Evolutionary conservation across 768 basidiomycete species (phyloP), one percentile per base, ranked within the genome.

Genomic region (Pisolithus tinctorius): DNA sequence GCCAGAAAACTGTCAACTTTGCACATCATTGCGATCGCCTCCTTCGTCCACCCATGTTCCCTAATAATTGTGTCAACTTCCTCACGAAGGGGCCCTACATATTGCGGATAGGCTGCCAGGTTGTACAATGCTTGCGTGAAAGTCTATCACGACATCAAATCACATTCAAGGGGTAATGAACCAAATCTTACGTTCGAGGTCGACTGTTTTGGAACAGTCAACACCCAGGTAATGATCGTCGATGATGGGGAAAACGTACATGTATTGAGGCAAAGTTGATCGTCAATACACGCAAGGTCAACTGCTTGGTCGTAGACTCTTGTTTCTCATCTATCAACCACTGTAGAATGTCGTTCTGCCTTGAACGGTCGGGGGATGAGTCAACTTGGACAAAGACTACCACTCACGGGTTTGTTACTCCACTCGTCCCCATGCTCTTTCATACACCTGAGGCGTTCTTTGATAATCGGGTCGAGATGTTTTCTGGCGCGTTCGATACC

Each of bases 1-100:
- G 63, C 69, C 41, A 76, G 39, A 47, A 76, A 74, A 51, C 70
- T 75, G 48, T 76, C 73, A 6, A 74, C 41, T 51, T 69, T 70
- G 55, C 55, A 64, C 63, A 71, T 64, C 38, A 64, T 63, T 10
- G 38, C 55, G 17, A 72, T 27, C 6, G 58, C 56, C 0, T 34
- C 47, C 45, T 65, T 69, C 1, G 57, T 55, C 62, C 65, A 71
- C 20, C 60, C 70, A 0, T 71, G 60, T 9, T 60, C 37, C 4
- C 43, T 27, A 16, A 71, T 36, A 16, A 66, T 57, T 1, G 44
- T 36, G 27, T 71, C 69, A 11, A 71, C 59, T 53, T 77, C 76
- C 43, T 70, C 63, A 0, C 74, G 68, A 4, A 78, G 60, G 0
- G 68, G 62, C 20, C 60, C 55, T 2, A 66, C 48, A 45, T 63